Evolutionary conservation across 2,329 filamentous ascomycete species (phyloP).

Genomic region (Westerdykella sp.): DNA sequence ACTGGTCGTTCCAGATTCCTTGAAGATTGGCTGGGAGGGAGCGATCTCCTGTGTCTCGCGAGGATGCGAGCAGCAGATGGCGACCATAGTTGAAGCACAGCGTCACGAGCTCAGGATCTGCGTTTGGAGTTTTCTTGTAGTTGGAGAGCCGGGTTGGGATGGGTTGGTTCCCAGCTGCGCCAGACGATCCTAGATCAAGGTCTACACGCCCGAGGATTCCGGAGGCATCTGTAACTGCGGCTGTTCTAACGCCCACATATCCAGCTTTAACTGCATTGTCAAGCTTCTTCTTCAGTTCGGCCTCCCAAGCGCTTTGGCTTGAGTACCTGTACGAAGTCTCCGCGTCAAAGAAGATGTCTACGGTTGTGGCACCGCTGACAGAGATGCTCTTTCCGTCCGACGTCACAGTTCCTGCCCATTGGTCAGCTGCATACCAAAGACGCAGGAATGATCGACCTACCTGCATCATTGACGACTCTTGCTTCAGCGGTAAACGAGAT

Average conservation of each 20-base stretch:
- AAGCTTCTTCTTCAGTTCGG: conserved; percentile 11
- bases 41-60: conserved; percentile 17
- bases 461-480: conserved; percentile 5
- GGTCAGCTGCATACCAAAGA: neutral
- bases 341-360: conserved; percentile 12
- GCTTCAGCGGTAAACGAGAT: conserved; percentile 9
- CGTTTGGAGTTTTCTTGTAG: conserved; percentile 1
- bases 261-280: conserved; percentile 9
- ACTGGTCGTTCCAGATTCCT: conserved; percentile 42
- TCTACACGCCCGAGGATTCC: conserved; percentile 3
- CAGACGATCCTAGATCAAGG: conserved; percentile 6
- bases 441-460: conserved; percentile 1
- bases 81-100: conserved; percentile 39
- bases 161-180: conserved; percentile 5
- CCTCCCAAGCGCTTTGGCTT: conserved; percentile 3
- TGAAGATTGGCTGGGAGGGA: conserved; percentile 42
- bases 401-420: conserved; percentile 3
- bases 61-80: conserved; percentile 37
- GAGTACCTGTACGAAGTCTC: conserved; percentile 9
- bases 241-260: conserved; percentile 1
- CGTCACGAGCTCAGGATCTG: conserved; percentile 15
- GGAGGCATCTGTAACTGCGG: neutral
- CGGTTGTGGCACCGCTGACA: conserved; percentile 6
- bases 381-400: conserved; percentile 4
- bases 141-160: conserved; percentile 4